A percentile compares a stretch with the other conserved stretches of the same genome.
Evolutionary conservation across 2,329 filamentous ascomycete species (phyloP).

Genomic region (Fusarium brachygibbosum): DNA sequence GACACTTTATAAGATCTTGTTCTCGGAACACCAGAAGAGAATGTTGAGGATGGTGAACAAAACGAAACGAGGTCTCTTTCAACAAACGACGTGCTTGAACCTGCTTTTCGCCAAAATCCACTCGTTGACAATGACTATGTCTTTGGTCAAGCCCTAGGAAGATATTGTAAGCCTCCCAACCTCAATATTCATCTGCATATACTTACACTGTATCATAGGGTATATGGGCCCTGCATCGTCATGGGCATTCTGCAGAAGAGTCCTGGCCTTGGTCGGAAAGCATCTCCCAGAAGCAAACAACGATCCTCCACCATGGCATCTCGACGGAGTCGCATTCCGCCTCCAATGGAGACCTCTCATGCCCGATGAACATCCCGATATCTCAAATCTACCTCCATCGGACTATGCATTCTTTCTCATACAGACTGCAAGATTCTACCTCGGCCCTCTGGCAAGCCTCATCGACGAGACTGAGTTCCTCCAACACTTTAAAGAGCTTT

Average conservation of each 20-base stretch:
- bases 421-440: conserved; percentile 46
- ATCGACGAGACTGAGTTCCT: conserved; percentile 42
- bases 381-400: conserved; percentile 39
- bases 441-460: conserved; percentile 36
- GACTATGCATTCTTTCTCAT: conserved; percentile 46
- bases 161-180: conserved; percentile 27
- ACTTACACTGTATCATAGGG: conserved; percentile 18
- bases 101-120: conserved; percentile 44
- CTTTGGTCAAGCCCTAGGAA: conserved; percentile 40
- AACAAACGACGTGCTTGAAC: conserved; percentile 36
- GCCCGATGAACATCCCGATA: conserved; percentile 41
- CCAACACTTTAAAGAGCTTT: conserved; percentile 40
- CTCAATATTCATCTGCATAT: not conserved
- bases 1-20: not conserved
- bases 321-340: conserved; percentile 46
- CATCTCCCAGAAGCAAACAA: conserved; percentile 44
- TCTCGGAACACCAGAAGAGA: conserved; percentile 26
- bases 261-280: conserved; percentile 44
- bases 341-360: conserved; percentile 41
- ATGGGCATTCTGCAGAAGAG: conserved; percentile 47
- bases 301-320: conserved; percentile 46
- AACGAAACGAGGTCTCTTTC: conserved; percentile 5
- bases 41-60: not conserved
- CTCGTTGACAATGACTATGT: conserved; percentile 47
- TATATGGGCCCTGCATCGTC: conserved; percentile 49